phyloP scores from a whole-genome alignment of 768 basidiomycete genomes.

The Collybiopsis confluens region DNA sequence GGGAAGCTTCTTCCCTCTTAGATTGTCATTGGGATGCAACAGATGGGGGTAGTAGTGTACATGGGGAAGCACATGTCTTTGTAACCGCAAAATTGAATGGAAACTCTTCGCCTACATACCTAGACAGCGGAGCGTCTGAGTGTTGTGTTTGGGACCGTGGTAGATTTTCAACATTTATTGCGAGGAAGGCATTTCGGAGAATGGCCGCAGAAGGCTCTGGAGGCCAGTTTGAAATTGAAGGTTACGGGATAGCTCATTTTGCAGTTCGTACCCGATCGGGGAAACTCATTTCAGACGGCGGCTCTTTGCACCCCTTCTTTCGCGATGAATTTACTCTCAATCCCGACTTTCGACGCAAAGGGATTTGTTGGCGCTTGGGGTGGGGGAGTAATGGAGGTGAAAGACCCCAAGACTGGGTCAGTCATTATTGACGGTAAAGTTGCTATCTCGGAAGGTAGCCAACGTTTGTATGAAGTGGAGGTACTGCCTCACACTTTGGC shows the following conservation, averaged over 20 bases:
- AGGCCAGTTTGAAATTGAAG: not conserved
- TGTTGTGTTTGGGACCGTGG: too few species aligned
- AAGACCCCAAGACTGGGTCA: not conserved
- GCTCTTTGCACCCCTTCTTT: not conserved
- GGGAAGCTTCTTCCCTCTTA: too few species aligned
- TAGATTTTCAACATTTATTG: conserved; percentile 26
- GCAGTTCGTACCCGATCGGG: not conserved
- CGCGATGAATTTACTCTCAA: not conserved
- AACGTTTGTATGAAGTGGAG: not conserved
- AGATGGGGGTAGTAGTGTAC: too few species aligned
- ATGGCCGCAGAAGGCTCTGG: too few species aligned
- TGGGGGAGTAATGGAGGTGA: not conserved
- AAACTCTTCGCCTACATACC: too few species aligned
- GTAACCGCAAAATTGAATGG: too few species aligned
- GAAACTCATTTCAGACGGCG: not conserved
- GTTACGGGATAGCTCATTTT: not conserved
- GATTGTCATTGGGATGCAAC: too few species aligned
- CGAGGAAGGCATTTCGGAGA: too few species aligned
- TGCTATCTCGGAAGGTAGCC: not conserved
- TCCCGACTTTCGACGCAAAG: not conserved
- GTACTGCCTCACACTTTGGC: too few species aligned
- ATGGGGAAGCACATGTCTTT: too few species aligned
- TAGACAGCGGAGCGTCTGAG: too few species aligned
- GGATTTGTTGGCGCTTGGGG: not conserved
- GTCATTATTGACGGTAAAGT: not conserved